These are phyloP conservation scores for Emericellopsis atlantica DNA, from an alignment of 2,329 filamentous ascomycete genomes.

Conservation along the genomic window DNA sequence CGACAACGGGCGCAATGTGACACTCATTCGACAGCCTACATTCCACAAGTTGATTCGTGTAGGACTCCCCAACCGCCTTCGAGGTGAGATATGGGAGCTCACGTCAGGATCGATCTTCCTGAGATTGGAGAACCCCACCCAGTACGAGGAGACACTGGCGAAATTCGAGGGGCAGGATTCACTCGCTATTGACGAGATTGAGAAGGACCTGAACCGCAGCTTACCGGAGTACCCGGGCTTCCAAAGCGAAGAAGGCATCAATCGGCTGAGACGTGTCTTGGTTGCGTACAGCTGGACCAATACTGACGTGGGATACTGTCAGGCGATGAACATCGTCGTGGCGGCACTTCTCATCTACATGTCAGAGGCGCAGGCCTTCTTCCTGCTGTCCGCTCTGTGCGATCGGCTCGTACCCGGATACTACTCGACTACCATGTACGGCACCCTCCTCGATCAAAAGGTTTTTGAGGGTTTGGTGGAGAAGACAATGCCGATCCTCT, in stretches of 20 bases:
- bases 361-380: slow-evolving; percentile 93
- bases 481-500: slow-evolving; percentile 95
- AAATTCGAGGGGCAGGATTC: slow-evolving; percentile 81
- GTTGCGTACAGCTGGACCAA: slow-evolving; percentile 98
- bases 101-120: slow-evolving; percentile 85
- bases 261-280: slow-evolving; percentile 73
- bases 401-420: slow-evolving; percentile 90
- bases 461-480: slow-evolving; percentile 98
- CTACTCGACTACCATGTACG: slow-evolving; percentile 99
- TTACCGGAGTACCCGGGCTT: slow-evolving; percentile 95
- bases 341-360: slow-evolving; percentile 97
- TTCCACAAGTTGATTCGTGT: slow-evolving; percentile 97
- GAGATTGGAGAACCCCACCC: slow-evolving; percentile 70
- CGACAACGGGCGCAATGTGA: slow-evolving; percentile 89
- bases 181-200: slow-evolving; percentile 95
- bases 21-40: slow-evolving; percentile 85
- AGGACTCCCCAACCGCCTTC: slow-evolving; percentile 80
- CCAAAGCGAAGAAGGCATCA: slow-evolving; percentile 91
- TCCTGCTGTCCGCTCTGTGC: slow-evolving; percentile 80
- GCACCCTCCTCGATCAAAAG: slow-evolving; percentile 88
- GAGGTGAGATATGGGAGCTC: slow-evolving; percentile 93
- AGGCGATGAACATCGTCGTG: slow-evolving; percentile 99
- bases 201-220: slow-evolving; percentile 94
- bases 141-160: slow-evolving; percentile 72
- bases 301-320: slow-evolving; percentile 91